Evolutionary conservation across 2,329 filamentous ascomycete species (phyloP).

Genomic region (Cladophialophora immunda): DNA sequence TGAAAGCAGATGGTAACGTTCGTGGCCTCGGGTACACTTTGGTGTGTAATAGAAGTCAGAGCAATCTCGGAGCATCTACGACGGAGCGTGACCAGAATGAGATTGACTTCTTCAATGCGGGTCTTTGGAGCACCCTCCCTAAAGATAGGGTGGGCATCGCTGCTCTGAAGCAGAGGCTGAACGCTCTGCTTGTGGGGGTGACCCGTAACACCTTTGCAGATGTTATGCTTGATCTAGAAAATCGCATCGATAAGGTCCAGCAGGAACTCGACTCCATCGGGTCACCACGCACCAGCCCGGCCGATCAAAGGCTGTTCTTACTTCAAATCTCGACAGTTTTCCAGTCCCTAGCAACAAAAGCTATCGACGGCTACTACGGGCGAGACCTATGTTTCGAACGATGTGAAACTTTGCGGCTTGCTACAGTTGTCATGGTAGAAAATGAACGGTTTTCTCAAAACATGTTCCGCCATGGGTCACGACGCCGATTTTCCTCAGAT

Average conservation of each 20-base stretch:
- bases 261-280: slow-evolving; percentile 47
- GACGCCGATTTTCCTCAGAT: slow-evolving; percentile 10
- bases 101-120: slow-evolving; percentile 46
- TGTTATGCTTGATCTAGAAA: slow-evolving; percentile 51
- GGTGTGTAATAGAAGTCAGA: slow-evolving; percentile 39
- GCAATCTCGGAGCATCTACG: slow-evolving; percentile 39
- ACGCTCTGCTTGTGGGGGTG: slow-evolving; percentile 52
- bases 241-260: slow-evolving; percentile 43
- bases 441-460: slow-evolving; percentile 41
- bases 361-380: slow-evolving; percentile 50
- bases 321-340: slow-evolving; percentile 51
- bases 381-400: slow-evolving; percentile 47
- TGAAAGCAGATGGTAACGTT: no score
- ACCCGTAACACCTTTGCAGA: slow-evolving; percentile 57
- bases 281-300: slow-evolving; percentile 45
- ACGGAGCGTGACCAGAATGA: slow-evolving; percentile 46
- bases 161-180: slow-evolving; percentile 51
- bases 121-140: slow-evolving; percentile 50
- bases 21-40: no score
- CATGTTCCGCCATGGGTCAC: slow-evolving; percentile 34
- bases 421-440: slow-evolving; percentile 46
- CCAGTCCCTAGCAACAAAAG: slow-evolving; percentile 47
- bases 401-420: slow-evolving; percentile 45
- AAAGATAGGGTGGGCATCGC: slow-evolving; percentile 53
- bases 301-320: slow-evolving; percentile 49